Evolutionary conservation across 352 stramenopile genomes (phyloP).

Genomic region (Phytopythium chamaehyphon): DNA sequence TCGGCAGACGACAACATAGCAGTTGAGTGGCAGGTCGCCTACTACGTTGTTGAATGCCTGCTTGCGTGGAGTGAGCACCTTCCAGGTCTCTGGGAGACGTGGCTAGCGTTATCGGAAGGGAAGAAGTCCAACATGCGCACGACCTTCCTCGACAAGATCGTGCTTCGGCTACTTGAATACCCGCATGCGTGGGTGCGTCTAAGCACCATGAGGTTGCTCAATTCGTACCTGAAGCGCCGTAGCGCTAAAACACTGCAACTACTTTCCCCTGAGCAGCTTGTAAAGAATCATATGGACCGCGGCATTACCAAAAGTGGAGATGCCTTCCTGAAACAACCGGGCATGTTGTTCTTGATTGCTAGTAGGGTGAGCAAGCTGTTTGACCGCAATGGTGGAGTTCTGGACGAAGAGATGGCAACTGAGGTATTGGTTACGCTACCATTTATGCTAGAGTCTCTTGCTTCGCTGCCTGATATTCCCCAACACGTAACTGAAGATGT

Average conservation of each 20-base stretch:
- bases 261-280: slow-evolving; percentile 9
- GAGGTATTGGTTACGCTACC: slow-evolving; percentile 58
- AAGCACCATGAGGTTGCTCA: slow-evolving; percentile 46
- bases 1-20: slow-evolving; percentile 33
- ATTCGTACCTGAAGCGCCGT: slow-evolving; percentile 62
- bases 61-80: slow-evolving; percentile 67
- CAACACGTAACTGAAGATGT: slow-evolving; percentile 46
- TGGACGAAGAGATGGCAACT: slow-evolving; percentile 45
- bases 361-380: slow-evolving; percentile 65
- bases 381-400: slow-evolving; percentile 30
- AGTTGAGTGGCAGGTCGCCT: slow-evolving; percentile 61
- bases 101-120: slow-evolving; percentile 27
- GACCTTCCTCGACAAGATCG: slow-evolving; percentile 43
- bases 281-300: slow-evolving; percentile 25
- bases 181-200: slow-evolving; percentile 76
- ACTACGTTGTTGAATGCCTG: slow-evolving; percentile 60
- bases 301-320: slow-evolving; percentile 17
- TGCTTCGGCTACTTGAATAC: slow-evolving; percentile 61
- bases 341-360: slow-evolving; percentile 57
- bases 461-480: slow-evolving; percentile 42
- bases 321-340: slow-evolving; percentile 46
- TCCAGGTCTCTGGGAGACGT: slow-evolving; percentile 53
- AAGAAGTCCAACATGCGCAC: slow-evolving; percentile 6
- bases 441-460: slow-evolving; percentile 61
- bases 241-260: slow-evolving; percentile 40